Percentiles rank a stretch among this genome's conserved stretches.
Conservation (phyloP, 1,284 basidiomycete genomes). For the Lentinula novae-zelandiae region DNA sequence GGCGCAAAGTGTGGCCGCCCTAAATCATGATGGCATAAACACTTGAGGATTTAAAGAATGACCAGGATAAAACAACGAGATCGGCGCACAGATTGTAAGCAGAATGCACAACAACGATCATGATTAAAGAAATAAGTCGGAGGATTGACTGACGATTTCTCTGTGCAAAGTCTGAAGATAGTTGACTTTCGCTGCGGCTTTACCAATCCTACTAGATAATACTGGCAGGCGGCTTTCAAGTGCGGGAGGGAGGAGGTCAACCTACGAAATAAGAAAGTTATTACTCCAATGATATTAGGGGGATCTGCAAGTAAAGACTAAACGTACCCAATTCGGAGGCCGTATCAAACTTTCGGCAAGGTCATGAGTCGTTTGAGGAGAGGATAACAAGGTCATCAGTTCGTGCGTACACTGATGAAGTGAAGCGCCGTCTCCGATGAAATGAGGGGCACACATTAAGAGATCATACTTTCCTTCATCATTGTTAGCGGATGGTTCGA, state of each 20-base stretch:
- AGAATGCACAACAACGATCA: not conserved
- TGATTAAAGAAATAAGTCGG: not conserved
- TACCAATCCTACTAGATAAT: conserved; percentile 20
- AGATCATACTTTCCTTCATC: conserved; percentile 28
- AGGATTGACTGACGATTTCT: conserved; percentile 26
- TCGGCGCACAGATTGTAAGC: not conserved
- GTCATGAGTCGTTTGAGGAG: conserved; percentile 20
- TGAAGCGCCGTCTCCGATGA: conserved; percentile 45
- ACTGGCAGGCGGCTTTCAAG: conserved; percentile 23
- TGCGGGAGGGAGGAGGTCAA: conserved; percentile 26
- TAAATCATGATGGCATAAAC: conserved; percentile 10
- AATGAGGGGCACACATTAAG: conserved; percentile 43
- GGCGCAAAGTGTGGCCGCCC: conserved; percentile 40
- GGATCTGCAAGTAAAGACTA: not conserved
- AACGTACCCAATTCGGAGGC: conserved; percentile 21
- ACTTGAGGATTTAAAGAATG: no score
- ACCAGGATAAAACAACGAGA: not conserved
- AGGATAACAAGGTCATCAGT: conserved; percentile 34
- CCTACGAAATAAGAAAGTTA: conserved; percentile 15
- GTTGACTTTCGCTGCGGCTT: conserved; percentile 32
- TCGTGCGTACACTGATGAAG: conserved; percentile 45
- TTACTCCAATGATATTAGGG: not conserved
- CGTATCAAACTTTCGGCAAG: conserved; percentile 20
- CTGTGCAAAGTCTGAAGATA: conserved; percentile 29
- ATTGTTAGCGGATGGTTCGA: not conserved